Conservation (phyloP, 768 basidiomycete genomes). For the Nidularia sp. region DNA sequence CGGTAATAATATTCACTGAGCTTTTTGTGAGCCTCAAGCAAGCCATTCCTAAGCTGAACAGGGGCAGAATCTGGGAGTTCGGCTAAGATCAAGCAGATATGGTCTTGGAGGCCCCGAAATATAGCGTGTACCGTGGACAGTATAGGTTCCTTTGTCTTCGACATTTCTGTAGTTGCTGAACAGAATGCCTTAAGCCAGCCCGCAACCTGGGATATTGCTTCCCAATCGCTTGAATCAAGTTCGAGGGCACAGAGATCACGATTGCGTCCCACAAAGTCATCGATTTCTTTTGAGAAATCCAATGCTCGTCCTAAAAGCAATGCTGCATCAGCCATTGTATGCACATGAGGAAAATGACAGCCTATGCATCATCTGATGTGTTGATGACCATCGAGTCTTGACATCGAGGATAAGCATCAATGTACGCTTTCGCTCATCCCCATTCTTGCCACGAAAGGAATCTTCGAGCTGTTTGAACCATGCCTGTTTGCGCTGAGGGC, state of each 20-base stretch:
- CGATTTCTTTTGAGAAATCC: not conserved
- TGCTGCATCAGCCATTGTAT: not conserved
- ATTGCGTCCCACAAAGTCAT: not conserved
- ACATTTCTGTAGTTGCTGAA: constrained; percentile 25
- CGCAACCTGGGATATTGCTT: not conserved
- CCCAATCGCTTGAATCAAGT: not conserved
- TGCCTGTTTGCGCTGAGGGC: constrained; percentile 14
- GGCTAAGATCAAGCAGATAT: constrained; percentile 12
- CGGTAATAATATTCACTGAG: constrained; percentile 25
- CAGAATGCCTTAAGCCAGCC: constrained; percentile 2
- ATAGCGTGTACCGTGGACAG: constrained; percentile 25
- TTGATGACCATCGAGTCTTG: not conserved
- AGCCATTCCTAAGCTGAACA: constrained; percentile 11
- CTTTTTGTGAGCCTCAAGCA: constrained; percentile 22
- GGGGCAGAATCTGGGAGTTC: constrained; percentile 10
- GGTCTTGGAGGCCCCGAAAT: constrained; percentile 25
- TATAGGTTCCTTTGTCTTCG: constrained; percentile 22
- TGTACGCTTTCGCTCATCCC: not conserved
- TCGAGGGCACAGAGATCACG: not conserved
- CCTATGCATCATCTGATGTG: not conserved
- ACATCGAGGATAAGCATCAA: not conserved
- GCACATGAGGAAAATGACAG: not conserved
- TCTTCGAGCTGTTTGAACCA: constrained; percentile 13
- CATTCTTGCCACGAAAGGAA: not conserved
- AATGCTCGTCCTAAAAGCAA: not conserved